Base-by-base conservation (phyloP, 305 asterid species). In the Plantago rigida region DNA sequence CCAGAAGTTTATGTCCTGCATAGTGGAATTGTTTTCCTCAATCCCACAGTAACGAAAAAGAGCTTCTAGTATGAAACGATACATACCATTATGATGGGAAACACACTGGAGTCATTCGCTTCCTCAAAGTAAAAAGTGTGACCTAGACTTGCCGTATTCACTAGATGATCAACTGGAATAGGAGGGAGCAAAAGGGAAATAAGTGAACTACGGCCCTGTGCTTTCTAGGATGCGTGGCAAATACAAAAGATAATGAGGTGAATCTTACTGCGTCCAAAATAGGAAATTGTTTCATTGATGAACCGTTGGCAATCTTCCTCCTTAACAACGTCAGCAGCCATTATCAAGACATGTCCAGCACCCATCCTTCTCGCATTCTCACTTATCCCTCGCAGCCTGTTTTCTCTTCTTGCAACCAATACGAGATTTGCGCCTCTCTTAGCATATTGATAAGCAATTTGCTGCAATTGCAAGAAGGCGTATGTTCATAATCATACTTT, bases 251-350 rank as follows among this genome's bases (percentile, higher is more conserved):
- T 29, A 7, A 9, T 1, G 5, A 2, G 13, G n/a, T 2, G 11
- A 22, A 58, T 1, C 69, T 70, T 78, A 87, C 96, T 70, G 1
- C 86, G 86, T 2, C 96, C 98, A 12, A 67, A 86, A 49, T 61
- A 57, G 72, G 76, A 76, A 41, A 91, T 67, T 0, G 95, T 81
- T 65, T 91, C 88, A 0, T 72, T 76, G 73, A 91, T 77, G 46
- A 91, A 91, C 78, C 94, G 82, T 50, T 84, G 75, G 42, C 98
- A 86, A n/a, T 87, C 95, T 1, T 86, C 95, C 75, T 91, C 95
- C 78, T 86, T 91, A 65, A 91, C 96, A 49, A 87, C 98, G 69
- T 91, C 98, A 36, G 98, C 98, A 59, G 98, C 98, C 63, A 84
- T 81, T 55, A 83, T 77, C 65, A 86, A 63, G 47, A 86, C 95